Conservation (phyloP, 768 basidiomycete species). For the Termitomyces sp. region DNA sequence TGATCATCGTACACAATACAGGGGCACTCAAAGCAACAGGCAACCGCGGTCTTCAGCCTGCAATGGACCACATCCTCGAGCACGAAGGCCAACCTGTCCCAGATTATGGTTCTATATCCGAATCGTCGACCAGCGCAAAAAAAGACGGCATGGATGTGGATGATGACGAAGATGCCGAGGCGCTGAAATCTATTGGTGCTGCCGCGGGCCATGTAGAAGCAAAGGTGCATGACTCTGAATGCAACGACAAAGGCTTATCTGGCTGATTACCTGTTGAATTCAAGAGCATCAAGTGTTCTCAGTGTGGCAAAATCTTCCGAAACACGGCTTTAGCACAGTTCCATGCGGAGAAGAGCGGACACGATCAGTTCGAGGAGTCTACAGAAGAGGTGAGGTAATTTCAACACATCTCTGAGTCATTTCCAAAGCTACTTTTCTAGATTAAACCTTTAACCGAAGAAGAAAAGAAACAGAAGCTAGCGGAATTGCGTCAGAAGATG, state of each 20-base stretch:
- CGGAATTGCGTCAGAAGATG: constrained; percentile 76
- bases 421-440: constrained; percentile 28
- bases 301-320: constrained; percentile 82
- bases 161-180: constrained; percentile 71
- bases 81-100: constrained; percentile 76
- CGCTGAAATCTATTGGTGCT: constrained; percentile 44
- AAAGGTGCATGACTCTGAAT: constrained; percentile 38
- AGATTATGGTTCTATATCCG: constrained; percentile 40
- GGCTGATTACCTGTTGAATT: neutral
- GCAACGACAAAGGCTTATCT: neutral
- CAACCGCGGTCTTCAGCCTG: constrained; percentile 81
- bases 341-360: constrained; percentile 93
- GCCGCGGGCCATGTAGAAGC: constrained; percentile 49
- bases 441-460: constrained; percentile 94
- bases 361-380: constrained; percentile 94
- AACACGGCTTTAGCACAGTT: constrained; percentile 86
- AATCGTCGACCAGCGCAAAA: constrained; percentile 22
- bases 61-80: constrained; percentile 85
- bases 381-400: constrained; percentile 71
- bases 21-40: constrained; percentile 88
- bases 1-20: constrained; percentile 23
- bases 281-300: constrained; percentile 77
- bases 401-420: neutral
- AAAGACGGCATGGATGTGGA: constrained; percentile 43
- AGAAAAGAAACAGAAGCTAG: constrained; percentile 79